Base-by-base conservation (phyloP, 176 grass and related monocot species). In the Rhynchospora pubera region DNA sequence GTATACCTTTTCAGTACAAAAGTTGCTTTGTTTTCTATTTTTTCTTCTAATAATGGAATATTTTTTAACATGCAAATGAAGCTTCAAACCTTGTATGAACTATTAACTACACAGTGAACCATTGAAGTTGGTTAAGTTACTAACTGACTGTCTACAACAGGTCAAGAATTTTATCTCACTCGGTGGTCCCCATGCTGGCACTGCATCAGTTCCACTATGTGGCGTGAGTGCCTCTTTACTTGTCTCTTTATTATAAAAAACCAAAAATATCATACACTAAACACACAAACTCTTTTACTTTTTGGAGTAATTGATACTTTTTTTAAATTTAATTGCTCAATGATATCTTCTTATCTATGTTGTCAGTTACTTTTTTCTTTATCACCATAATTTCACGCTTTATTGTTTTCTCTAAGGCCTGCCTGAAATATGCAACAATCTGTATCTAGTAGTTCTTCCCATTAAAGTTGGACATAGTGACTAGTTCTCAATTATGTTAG, bases 121-220 rank as follows among this genome's bases (percentile, higher is more conserved):
- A 10, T 59, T 11, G 15, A 79, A 22, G 26, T 62, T 79, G 16
- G 19, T 44, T 44, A 62, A 79, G n/a, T 79, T 79, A 42, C 23
- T 79, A 45, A 65, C 50, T 65, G 28, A 81, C 58, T 48, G n/a
- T 47, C 23, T 81, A 83, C 48, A 71, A 87, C 82, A 97, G 94
- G 92, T 97, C 32, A 97, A 94, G 62, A 97, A 92, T 91, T 97
- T 97, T 50, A 92, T 97, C 81, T 97, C 92, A 46, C 74, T 97
- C 30, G 94, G 90, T 51, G 94, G 94, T 66, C 94, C 94, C 87
- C 94, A 94, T 85, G 94, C 94, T 57, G 94, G 94, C 86, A 97
- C 94, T 64, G 94, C 94, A 89, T 97, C 94, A 87, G 90, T 97
- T 12, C 94, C 94, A 32, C 86, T 97, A 78, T 97, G 94, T 79